Percentiles rank a stretch among this genome's conserved stretches.
These are phyloP conservation scores for Mycosphaerella sp. DNA, from an alignment of 2,329 filamentous ascomycete genomes.

Conservation along the genomic window DNA sequence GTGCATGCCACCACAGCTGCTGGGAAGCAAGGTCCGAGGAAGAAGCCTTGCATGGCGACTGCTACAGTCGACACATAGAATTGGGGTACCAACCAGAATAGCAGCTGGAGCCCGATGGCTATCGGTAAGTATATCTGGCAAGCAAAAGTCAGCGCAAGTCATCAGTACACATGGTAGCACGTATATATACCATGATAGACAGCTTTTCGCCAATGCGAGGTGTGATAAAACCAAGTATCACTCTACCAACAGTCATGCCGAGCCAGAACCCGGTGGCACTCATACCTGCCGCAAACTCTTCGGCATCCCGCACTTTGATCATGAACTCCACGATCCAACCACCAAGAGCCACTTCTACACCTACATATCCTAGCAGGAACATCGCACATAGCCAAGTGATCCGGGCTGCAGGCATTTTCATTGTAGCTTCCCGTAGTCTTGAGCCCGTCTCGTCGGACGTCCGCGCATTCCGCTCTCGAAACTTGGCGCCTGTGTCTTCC, in stretches of 20 bases:
- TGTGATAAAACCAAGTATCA: conserved; percentile 71
- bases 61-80: conserved; percentile 69
- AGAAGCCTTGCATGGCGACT: conserved; percentile 68
- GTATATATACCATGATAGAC: conserved; percentile 37
- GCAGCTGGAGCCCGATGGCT: conserved; percentile 58
- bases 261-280: conserved; percentile 78
- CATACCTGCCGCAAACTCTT: conserved; percentile 66
- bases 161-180: neutral
- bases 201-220: conserved; percentile 65
- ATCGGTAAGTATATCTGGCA: conserved; percentile 56
- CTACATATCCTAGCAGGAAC: conserved; percentile 74
- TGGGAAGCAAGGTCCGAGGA: conserved; percentile 73
- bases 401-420: conserved; percentile 41
- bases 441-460: conserved; percentile 43
- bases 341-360: conserved; percentile 67
- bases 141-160: neutral
- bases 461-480: conserved; percentile 48
- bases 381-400: conserved; percentile 67
- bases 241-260: conserved; percentile 67
- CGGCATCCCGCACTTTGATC: conserved; percentile 66
- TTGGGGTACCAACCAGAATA: conserved; percentile 76
- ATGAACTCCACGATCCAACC: conserved; percentile 86
- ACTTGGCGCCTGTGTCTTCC: conserved; percentile 52
- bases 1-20: conserved; percentile 67
- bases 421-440: conserved; percentile 48